Percentiles rank a stretch among this genome's conserved stretches.
Evolutionary conservation across 2,329 filamentous ascomycete genomes (phyloP).

Genomic region (Diaporthe ilicicola): DNA sequence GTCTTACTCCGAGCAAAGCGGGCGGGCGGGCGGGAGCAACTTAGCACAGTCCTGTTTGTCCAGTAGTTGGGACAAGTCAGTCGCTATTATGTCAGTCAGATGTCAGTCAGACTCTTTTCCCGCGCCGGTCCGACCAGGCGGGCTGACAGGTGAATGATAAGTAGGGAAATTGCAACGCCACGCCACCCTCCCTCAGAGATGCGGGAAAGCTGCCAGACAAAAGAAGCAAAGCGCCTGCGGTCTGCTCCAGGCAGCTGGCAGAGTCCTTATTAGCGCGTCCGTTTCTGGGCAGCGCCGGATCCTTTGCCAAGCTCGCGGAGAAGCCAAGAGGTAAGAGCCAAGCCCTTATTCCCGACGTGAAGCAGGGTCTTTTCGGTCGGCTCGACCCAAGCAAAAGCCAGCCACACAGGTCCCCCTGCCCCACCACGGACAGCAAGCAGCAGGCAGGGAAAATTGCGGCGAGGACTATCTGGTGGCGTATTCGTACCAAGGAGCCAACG

Average conservation of each 20-base stretch:
- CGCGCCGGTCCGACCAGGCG: not conserved
- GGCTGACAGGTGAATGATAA: not conserved
- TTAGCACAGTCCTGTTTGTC: not conserved
- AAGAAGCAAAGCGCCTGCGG: slow-evolving; percentile 11
- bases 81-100: not conserved
- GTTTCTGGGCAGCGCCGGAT: slow-evolving; percentile 17
- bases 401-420: not conserved
- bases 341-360: slow-evolving; percentile 18
- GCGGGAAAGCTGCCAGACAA: slow-evolving; percentile 4
- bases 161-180: not conserved
- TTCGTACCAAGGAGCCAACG: not conserved
- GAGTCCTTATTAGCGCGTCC: not conserved
- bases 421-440: not conserved
- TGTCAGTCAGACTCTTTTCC: too few relatives aligned
- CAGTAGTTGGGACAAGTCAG: not conserved
- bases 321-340: slow-evolving; percentile 12
- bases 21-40: too few relatives aligned
- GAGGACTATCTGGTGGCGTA: not conserved
- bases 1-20: not conserved
- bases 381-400: slow-evolving; percentile 16
- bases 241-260: slow-evolving; percentile 3
- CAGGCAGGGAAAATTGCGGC: slow-evolving; percentile 5
- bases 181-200: not conserved
- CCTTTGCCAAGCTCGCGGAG: slow-evolving; percentile 15
- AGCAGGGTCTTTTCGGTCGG: not conserved